These are phyloP conservation scores for Debaryomyces nepalensis DNA, from an alignment of 1,139 yeast genomes.

Conservation along the genomic window DNA sequence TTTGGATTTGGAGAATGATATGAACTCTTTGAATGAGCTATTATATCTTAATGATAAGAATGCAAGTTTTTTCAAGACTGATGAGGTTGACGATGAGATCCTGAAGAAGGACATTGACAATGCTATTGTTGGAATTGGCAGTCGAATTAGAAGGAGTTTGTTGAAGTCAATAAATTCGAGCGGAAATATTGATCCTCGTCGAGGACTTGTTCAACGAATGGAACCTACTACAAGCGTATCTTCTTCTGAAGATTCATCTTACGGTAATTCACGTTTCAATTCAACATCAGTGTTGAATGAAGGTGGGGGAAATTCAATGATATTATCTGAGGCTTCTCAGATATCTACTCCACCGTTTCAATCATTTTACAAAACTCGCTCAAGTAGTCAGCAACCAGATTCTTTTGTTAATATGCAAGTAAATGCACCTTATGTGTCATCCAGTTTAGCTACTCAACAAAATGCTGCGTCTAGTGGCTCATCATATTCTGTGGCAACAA, in stretches of 20 bases:
- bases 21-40: slow-evolving; percentile 45
- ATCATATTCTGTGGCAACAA: slow-evolving; percentile 37
- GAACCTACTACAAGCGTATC: slow-evolving; percentile 33
- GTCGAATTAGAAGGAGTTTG: slow-evolving; percentile 63
- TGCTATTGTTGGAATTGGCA: slow-evolving; percentile 82
- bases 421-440: slow-evolving; percentile 24
- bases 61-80: slow-evolving; percentile 7
- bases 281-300: slow-evolving; percentile 17
- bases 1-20: slow-evolving; percentile 57
- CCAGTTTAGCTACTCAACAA: slow-evolving; percentile 20
- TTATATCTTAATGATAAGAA: slow-evolving; percentile 34
- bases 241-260: slow-evolving; percentile 43
- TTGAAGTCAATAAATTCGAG: slow-evolving; percentile 53
- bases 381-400: slow-evolving; percentile 10
- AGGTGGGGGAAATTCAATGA: slow-evolving; percentile 31
- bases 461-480: slow-evolving; percentile 10
- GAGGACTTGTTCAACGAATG: slow-evolving; percentile 30
- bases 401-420: slow-evolving; percentile 6
- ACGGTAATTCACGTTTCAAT: slow-evolving; percentile 22
- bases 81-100: slow-evolving; percentile 33
- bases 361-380: slow-evolving; percentile 10
- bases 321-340: slow-evolving; percentile 39
- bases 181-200: slow-evolving; percentile 32
- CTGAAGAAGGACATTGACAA: slow-evolving; percentile 69
- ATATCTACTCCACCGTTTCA: slow-evolving; percentile 19